phyloP scores from a whole-genome alignment of 257 asterid species.

The Fraxinus americana region DNA sequence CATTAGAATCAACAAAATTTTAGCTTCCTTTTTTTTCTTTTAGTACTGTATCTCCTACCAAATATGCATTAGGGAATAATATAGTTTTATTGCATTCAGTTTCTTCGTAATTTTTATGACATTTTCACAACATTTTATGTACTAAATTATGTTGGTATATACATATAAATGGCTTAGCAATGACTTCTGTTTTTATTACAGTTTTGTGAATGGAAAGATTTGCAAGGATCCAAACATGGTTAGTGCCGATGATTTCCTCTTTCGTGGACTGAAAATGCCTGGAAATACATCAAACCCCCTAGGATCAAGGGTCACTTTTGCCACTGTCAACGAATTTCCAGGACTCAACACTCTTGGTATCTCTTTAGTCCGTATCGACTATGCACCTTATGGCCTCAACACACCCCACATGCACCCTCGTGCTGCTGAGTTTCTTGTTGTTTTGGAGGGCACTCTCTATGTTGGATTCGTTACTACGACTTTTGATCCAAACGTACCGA shows the following conservation, averaged over 20 bases:
- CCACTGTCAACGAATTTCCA: background rate
- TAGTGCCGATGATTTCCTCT: constrained; percentile 1
- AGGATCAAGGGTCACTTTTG: background rate
- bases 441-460: constrained; percentile 13
- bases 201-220: constrained; percentile 3
- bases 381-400: background rate
- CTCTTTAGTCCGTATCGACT: constrained; percentile 17
- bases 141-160: too few species aligned
- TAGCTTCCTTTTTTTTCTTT: too few species aligned
- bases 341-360: constrained; percentile 18
- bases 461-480: background rate
- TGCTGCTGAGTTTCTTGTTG: constrained; percentile 4
- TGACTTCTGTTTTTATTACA: background rate
- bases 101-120: too few species aligned
- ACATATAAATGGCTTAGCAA: background rate
- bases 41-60: too few species aligned
- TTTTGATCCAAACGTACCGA: background rate
- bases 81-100: background rate
- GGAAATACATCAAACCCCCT: constrained; percentile 5
- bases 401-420: background rate
- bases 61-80: too few species aligned
- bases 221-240: constrained; percentile 15
- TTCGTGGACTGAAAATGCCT: constrained; percentile 3
- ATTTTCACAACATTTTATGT: too few species aligned
- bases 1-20: background rate